A percentile compares a stretch with the other conserved stretches of the same genome.
phyloP scores from a whole-genome alignment of 148 eudicot genomes.

The Gaultheria prostrata region DNA sequence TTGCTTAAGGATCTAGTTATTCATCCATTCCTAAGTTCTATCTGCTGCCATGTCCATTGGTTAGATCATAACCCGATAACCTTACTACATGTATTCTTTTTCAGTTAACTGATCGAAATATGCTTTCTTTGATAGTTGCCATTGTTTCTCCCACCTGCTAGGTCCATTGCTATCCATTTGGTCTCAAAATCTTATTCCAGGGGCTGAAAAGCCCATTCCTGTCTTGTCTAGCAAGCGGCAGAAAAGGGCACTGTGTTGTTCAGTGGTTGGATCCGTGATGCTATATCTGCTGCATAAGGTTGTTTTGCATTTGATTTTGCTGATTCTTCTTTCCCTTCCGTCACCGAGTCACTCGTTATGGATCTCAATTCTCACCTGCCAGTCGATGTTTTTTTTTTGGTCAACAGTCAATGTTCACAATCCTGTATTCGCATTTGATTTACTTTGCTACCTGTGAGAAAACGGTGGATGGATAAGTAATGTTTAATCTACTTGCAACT shows the following conservation, averaged over 20 bases:
- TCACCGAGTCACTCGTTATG: neutral
- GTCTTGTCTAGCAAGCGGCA: neutral
- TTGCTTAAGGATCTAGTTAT: neutral
- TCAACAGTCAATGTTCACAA: neutral
- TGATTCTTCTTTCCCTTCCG: neutral
- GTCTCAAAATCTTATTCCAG: neutral
- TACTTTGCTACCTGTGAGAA: neutral
- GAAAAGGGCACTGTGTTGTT: neutral
- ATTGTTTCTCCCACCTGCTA: neutral
- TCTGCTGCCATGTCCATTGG: neutral
- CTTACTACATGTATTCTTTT: neutral
- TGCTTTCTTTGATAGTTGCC: neutral
- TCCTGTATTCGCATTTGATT: neutral
- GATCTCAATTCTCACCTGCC: neutral
- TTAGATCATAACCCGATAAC: neutral
- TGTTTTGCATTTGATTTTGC: neutral
- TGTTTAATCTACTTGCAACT: constrained; percentile 4
- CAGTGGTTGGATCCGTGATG: neutral
- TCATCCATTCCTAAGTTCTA: neutral
- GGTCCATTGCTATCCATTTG: constrained; percentile 9
- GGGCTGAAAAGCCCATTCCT: neutral
- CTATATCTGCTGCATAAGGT: constrained; percentile 6
- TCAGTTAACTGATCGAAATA: neutral
- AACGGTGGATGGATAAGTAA: neutral
- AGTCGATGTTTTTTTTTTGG: no score